Conservation (phyloP, 768 basidiomycete species). For the Kwoniella europaea region DNA sequence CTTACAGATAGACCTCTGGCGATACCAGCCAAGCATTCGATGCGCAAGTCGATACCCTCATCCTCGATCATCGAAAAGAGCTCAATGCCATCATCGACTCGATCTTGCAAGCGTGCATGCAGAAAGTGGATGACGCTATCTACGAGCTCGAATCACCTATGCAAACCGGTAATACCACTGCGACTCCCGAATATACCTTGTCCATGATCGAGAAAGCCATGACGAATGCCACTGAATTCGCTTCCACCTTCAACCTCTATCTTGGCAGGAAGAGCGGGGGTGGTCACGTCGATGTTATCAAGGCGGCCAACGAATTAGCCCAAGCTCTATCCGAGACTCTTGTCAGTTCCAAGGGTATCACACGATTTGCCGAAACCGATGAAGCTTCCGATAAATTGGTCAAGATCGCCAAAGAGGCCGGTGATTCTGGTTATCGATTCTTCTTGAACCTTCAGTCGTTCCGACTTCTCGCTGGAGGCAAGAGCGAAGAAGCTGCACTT, state of each 20-base stretch:
- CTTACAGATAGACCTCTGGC: slow-evolving; percentile 70
- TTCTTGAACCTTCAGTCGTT: slow-evolving; percentile 97
- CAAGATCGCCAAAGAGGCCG: slow-evolving; percentile 78
- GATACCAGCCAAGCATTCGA: slow-evolving; percentile 86
- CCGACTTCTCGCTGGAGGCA: slow-evolving; percentile 81
- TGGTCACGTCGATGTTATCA: slow-evolving; percentile 96
- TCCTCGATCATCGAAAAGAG: slow-evolving; percentile 96
- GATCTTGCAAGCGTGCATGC: slow-evolving; percentile 91
- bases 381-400: slow-evolving; percentile 91
- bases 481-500: slow-evolving; percentile 84
- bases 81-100: slow-evolving; percentile 98
- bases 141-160: slow-evolving; percentile 97
- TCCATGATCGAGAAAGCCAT: slow-evolving; percentile 98
- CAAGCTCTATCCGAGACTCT: slow-evolving; percentile 91
- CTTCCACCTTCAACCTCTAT: slow-evolving; percentile 88
- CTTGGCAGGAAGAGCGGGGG: slow-evolving; percentile 80
- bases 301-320: slow-evolving; percentile 93
- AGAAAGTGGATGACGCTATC: slow-evolving; percentile 95
- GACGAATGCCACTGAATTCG: slow-evolving; percentile 95
- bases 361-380: slow-evolving; percentile 85
- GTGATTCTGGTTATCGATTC: slow-evolving; percentile 85
- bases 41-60: slow-evolving; percentile 95
- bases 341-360: slow-evolving; percentile 92
- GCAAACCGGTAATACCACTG: slow-evolving; percentile 90
- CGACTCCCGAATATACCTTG: slow-evolving; percentile 97